These are phyloP conservation scores for Penicillium sp. DNA, from an alignment of 2,329 filamentous ascomycete genomes.

Conservation along the genomic window DNA sequence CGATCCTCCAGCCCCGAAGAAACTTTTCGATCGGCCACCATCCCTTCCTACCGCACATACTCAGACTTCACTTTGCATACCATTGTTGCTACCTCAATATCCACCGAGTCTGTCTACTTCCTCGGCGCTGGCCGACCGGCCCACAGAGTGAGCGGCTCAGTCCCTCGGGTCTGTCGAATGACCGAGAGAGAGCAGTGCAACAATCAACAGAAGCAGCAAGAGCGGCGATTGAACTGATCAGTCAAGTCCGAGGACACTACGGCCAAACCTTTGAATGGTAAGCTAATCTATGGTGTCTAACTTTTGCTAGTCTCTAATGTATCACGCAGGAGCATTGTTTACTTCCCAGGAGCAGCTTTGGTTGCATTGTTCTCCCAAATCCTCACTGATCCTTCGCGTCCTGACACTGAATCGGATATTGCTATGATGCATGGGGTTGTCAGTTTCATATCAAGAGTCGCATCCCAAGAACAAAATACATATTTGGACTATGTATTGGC, in stretches of 20 bases:
- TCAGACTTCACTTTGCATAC: constrained; percentile 20
- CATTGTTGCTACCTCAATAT: constrained; percentile 20
- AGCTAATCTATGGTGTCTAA: not conserved
- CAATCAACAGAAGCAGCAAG: constrained; percentile 4
- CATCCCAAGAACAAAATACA: constrained; percentile 8
- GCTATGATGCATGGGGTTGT: not conserved
- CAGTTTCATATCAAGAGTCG: not conserved
- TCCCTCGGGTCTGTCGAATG: not conserved
- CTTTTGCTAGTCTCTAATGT: not conserved
- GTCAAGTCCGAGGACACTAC: not conserved
- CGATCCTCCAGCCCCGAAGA: constrained; percentile 3
- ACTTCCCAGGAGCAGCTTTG: constrained; percentile 1
- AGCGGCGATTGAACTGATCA: constrained; percentile 1
- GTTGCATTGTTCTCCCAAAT: constrained; percentile 2
- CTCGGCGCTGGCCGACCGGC: not conserved
- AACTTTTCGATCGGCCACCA: constrained; percentile 2
- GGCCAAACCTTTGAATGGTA: constrained; percentile 5
- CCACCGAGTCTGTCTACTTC: constrained; percentile 12
- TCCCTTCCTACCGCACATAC: constrained; percentile 12
- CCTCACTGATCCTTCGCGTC: not conserved
- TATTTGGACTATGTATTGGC: constrained; percentile 6
- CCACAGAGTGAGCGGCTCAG: not conserved
- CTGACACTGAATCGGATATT: not conserved
- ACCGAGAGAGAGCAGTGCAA: not conserved
- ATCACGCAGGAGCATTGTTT: not conserved